Evolutionary conservation across 306 rosid species (phyloP).

Genomic region (Vigna unguiculata): DNA sequence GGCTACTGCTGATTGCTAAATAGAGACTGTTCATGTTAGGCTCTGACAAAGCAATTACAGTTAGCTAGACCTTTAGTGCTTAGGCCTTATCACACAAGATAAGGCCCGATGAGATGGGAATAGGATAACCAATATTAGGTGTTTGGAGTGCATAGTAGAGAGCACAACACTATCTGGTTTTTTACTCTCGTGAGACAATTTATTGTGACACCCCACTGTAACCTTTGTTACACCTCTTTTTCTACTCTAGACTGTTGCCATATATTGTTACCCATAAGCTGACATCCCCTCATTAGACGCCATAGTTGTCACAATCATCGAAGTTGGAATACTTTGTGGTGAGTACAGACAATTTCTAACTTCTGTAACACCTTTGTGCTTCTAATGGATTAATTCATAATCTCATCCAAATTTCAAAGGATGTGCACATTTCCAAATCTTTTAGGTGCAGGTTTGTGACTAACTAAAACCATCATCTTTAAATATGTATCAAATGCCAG

Average conservation of each 20-base stretch:
- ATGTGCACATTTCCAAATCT: conserved; percentile 24
- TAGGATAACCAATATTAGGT: not conserved
- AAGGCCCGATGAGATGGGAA: conserved; percentile 10
- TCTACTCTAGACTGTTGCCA: not conserved
- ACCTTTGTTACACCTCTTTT: not conserved
- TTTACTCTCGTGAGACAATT: conserved; percentile 8
- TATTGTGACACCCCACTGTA: not conserved
- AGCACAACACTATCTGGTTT: not conserved
- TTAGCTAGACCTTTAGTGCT: not conserved
- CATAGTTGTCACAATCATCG: conserved; percentile 5
- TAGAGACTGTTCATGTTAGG: not conserved
- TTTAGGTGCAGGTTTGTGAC: not conserved
- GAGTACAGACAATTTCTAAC: not conserved
- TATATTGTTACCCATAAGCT: not conserved
- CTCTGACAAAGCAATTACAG: conserved; percentile 2
- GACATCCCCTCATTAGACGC: conserved; percentile 6
- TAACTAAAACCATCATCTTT: not conserved
- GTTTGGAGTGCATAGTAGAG: conserved; percentile 25
- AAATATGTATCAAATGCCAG: conserved; percentile 7
- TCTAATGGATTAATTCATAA: not conserved
- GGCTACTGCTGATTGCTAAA: not conserved
- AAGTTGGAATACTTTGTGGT: conserved; percentile 2
- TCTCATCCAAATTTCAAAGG: conserved; percentile 13
- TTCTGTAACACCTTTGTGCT: not conserved
- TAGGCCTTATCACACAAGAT: conserved; percentile 21